These are phyloP conservation scores for Rutstroemia sydowiana DNA, from an alignment of 2,329 filamentous ascomycete species.

Conservation along the genomic window DNA sequence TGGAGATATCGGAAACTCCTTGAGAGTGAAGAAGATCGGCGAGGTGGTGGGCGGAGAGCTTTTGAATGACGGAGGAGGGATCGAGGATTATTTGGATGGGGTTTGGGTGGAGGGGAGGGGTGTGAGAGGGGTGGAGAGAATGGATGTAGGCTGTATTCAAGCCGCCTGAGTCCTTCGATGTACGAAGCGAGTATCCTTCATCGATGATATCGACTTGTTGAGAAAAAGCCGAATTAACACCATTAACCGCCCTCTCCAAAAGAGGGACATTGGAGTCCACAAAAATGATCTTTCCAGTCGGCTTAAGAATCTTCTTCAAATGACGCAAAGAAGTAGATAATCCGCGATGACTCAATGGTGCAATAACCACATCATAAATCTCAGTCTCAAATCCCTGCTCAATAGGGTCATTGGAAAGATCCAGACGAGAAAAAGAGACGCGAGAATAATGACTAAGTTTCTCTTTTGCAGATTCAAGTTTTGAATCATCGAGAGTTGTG, in stretches of 20 bases:
- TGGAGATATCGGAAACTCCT: neutral
- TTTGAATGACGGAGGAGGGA: neutral
- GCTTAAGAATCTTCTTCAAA: neutral
- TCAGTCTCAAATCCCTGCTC: neutral
- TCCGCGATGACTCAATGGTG: neutral
- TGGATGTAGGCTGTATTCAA: neutral
- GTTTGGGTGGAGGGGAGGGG: neutral
- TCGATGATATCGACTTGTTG: neutral
- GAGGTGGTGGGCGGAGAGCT: neutral
- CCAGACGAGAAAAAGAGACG: neutral
- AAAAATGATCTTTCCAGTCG: neutral
- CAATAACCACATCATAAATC: neutral
- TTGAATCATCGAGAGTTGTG: neutral
- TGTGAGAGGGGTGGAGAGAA: neutral
- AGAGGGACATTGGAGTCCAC: neutral
- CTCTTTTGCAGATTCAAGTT: neutral
- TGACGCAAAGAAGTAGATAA: neutral
- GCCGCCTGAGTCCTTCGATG: neutral
- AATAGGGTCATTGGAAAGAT: neutral
- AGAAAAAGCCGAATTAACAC: neutral
- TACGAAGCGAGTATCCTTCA: neutral
- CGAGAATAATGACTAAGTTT: neutral
- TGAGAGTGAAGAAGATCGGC: neutral
- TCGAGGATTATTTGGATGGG: neutral
- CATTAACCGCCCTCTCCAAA: neutral